These are phyloP conservation scores for Penicillium lividum DNA, from an alignment of 495 filamentous ascomycete species.

Conservation along the genomic window DNA sequence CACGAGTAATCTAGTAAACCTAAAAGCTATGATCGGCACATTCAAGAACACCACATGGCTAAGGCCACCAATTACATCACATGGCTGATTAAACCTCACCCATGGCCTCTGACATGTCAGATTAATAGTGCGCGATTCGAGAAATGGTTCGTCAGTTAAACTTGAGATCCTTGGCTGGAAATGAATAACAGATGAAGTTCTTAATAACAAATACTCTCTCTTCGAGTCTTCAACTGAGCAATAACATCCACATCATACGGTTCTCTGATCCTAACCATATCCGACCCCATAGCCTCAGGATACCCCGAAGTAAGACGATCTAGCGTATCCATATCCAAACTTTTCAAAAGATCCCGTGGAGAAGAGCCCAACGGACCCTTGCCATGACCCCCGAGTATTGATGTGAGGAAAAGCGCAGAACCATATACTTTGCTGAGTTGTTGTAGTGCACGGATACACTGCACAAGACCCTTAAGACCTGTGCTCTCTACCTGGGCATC, in stretches of 20 bases:
- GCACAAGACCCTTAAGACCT: constrained; percentile 4
- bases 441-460: constrained; percentile 9
- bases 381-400: constrained; percentile 4
- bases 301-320: constrained; percentile 8
- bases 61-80: no score
- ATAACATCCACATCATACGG: constrained; percentile 19
- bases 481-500: neutral
- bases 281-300: neutral
- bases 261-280: constrained; percentile 15
- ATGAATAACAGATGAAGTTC: neutral
- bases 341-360: constrained; percentile 9
- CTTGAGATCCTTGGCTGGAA: no score
- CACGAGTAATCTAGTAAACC: no score
- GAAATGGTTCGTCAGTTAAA: no score
- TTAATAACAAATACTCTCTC: constrained; percentile 5
- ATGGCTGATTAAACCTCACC: no score
- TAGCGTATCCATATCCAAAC: constrained; percentile 15
- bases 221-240: constrained; percentile 9
- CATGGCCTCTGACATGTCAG: no score
- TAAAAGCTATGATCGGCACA: no score
- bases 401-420: constrained; percentile 11
- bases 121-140: no score
- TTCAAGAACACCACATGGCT: no score
- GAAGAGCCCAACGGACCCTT: neutral
- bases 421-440: constrained; percentile 12